These are phyloP conservation scores for Lasiodiplodia hormozganensis DNA, from an alignment of 2,329 filamentous ascomycete species.

Conservation along the genomic window DNA sequence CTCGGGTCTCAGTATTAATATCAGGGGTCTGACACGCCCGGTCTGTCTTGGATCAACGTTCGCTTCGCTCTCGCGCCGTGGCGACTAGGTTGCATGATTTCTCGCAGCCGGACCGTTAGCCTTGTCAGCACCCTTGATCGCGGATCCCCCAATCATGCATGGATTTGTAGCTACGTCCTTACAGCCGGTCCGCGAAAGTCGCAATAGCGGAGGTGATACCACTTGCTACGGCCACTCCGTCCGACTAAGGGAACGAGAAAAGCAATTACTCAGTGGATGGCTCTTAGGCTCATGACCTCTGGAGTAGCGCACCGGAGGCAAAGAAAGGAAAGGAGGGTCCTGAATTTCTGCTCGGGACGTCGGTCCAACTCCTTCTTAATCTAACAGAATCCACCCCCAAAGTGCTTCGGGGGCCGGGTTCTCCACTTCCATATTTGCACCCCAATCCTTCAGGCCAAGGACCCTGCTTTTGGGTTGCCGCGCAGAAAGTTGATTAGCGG, in stretches of 20 bases:
- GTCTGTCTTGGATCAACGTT: neutral
- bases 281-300: neutral
- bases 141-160: neutral
- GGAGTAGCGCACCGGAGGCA: neutral
- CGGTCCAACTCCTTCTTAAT: neutral
- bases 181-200: neutral
- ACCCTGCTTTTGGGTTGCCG: neutral
- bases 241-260: neutral
- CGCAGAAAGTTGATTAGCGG: neutral
- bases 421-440: neutral
- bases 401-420: neutral
- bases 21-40: neutral
- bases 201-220: neutral
- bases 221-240: neutral
- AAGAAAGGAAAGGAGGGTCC: neutral
- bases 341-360: neutral
- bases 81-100: neutral
- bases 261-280: neutral
- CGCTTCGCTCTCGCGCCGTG: neutral
- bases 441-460: neutral
- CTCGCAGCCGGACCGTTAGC: neutral
- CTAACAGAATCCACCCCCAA: neutral
- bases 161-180: neutral
- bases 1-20: neutral
- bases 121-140: neutral